Evolutionary conservation across 306 rosid genomes (phyloP).

Genomic region (Luffa acutangula): DNA sequence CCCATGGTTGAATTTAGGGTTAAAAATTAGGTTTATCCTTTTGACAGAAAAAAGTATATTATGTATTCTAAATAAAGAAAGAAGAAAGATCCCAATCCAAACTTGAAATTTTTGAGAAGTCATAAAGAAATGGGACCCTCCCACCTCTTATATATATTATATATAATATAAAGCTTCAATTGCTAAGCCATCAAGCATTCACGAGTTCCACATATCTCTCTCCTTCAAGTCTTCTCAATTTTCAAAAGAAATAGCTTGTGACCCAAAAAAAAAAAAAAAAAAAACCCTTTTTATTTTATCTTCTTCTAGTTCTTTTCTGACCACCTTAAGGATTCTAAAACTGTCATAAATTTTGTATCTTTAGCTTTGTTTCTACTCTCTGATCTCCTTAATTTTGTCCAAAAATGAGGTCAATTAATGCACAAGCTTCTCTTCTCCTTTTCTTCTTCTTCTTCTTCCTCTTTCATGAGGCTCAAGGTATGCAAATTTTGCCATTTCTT

Average conservation of each 20-base stretch:
- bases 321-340: not conserved
- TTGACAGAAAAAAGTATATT: not conserved
- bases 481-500: not conserved
- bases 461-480: conserved; percentile 49
- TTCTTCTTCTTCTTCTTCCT: conserved; percentile 38
- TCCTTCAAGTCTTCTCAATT: not conserved
- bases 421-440: conserved; percentile 43
- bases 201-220: not conserved
- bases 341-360: not conserved
- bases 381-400: not conserved
- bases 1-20: not conserved
- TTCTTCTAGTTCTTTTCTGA: not conserved
- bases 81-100: conserved; percentile 15
- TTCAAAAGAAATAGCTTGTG: not conserved
- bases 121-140: conserved; percentile 29
- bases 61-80: not conserved
- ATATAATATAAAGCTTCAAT: conserved; percentile 12
- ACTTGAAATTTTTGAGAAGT: not conserved
- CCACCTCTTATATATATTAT: not conserved
- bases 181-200: conserved; percentile 21
- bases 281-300: not conserved
- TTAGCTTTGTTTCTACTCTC: not conserved
- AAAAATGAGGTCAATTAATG: conserved; percentile 38
- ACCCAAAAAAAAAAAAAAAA: not conserved
- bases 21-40: not conserved